phyloP scores from a whole-genome alignment of 2,329 filamentous ascomycete genomes.

The Nannizziopsis barbatae region DNA sequence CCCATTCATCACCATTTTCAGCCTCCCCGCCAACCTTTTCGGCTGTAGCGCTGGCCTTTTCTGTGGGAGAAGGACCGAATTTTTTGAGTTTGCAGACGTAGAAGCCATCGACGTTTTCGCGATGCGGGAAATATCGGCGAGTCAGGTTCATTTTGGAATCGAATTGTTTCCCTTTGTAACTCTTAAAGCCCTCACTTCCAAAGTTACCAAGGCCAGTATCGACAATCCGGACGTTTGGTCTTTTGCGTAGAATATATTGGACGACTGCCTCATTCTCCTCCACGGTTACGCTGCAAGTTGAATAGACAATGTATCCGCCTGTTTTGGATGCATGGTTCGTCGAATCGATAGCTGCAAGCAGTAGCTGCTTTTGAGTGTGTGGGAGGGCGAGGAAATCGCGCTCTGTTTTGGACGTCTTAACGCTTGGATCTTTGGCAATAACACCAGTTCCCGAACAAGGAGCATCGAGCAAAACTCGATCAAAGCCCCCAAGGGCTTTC shows the following conservation, averaged over 20 bases:
- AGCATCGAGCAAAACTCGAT: slow-evolving; percentile 84
- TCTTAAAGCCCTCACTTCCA: slow-evolving; percentile 83
- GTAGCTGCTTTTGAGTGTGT: slow-evolving; percentile 86
- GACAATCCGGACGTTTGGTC: slow-evolving; percentile 87
- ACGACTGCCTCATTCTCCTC: slow-evolving; percentile 93
- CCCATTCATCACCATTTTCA: slow-evolving; percentile 44
- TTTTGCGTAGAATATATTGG: slow-evolving; percentile 79
- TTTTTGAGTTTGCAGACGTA: slow-evolving; percentile 98
- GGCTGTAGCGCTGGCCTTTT: slow-evolving; percentile 16
- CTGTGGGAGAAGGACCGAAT: slow-evolving; percentile 57
- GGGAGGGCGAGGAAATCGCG: slow-evolving; percentile 88
- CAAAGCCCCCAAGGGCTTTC: slow-evolving; percentile 87
- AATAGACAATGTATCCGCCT: slow-evolving; percentile 91
- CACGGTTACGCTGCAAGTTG: slow-evolving; percentile 86
- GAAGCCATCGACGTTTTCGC: slow-evolving; percentile 95
- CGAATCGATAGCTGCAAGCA: slow-evolving; percentile 87
- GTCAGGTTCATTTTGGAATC: slow-evolving; percentile 73
- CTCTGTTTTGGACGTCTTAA: slow-evolving; percentile 98
- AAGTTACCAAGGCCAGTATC: slow-evolving; percentile 75
- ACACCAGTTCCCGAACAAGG: slow-evolving; percentile 96
- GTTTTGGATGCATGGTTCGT: slow-evolving; percentile 86
- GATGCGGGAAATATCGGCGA: slow-evolving; percentile 76
- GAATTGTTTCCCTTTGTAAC: slow-evolving; percentile 84
- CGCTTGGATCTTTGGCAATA: slow-evolving; percentile 89
- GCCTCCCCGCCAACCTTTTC: slow-evolving; percentile 18